Conservation (phyloP, 2,329 filamentous ascomycete species). For the Microdochium bolleyi region DNA sequence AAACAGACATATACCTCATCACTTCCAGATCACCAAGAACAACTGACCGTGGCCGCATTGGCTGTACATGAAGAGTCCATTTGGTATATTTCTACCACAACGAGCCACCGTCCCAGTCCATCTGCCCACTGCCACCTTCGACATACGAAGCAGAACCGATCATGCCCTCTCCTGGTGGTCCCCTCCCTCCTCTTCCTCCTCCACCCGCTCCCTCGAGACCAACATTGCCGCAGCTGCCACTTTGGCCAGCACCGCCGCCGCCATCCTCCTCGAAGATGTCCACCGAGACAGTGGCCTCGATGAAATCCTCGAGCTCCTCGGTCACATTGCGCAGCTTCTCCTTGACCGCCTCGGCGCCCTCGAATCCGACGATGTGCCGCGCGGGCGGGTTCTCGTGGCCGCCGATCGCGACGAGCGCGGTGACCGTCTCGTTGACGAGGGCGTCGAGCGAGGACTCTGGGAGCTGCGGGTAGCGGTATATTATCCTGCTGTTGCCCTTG, state of each 20-base stretch:
- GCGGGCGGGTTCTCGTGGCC: slow-evolving; percentile 94
- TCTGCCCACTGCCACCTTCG: not conserved
- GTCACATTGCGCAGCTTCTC: slow-evolving; percentile 96
- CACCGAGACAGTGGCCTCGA: slow-evolving; percentile 79
- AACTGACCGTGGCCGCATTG: too few relatives aligned
- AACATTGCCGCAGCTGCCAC: not conserved
- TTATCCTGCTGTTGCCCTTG: slow-evolving; percentile 19
- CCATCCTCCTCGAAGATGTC: slow-evolving; percentile 59
- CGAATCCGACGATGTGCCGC: slow-evolving; percentile 85
- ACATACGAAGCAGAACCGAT: not conserved
- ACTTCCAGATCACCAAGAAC: too few relatives aligned
- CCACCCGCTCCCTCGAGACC: not conserved
- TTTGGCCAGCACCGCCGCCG: not conserved
- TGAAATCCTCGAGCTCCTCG: slow-evolving; percentile 93
- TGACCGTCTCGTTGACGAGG: slow-evolving; percentile 80
- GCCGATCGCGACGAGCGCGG: slow-evolving; percentile 84
- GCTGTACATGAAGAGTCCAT: not conserved
- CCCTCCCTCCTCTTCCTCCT: not conserved
- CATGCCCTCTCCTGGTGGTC: not conserved
- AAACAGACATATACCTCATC: too few relatives aligned
- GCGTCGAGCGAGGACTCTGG: slow-evolving; percentile 60
- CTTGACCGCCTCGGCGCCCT: slow-evolving; percentile 80
- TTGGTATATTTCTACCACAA: not conserved
- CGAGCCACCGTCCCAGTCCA: not conserved
- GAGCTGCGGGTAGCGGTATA: slow-evolving; percentile 68